phyloP scores from a whole-genome alignment of 495 filamentous ascomycete genomes.

The Wilcoxina mikolae region DNA sequence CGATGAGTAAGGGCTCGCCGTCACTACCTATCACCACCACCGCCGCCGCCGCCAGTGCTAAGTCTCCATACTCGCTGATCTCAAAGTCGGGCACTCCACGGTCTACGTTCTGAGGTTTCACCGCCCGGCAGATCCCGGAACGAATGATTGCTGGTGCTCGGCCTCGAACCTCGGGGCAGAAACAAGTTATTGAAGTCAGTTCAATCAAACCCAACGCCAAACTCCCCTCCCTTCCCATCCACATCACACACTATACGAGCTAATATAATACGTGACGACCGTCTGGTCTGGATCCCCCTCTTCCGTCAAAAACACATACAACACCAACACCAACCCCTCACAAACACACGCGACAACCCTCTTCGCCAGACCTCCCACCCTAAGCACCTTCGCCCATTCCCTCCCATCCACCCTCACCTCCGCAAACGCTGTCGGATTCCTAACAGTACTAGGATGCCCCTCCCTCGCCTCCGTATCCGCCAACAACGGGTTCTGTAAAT shows the following conservation, averaged over 20 bases:
- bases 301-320: constrained; percentile 80
- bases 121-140: too few relatives aligned
- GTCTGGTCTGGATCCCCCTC: constrained; percentile 48
- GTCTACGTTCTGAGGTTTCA: too few relatives aligned
- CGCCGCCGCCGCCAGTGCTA: too few relatives aligned
- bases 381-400: constrained; percentile 82
- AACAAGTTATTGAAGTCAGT: too few relatives aligned
- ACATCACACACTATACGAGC: constrained; percentile 35
- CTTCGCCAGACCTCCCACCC: constrained; percentile 73
- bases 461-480: constrained; percentile 41
- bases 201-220: too few relatives aligned
- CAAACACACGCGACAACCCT: constrained; percentile 77
- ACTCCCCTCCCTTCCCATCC: too few relatives aligned
- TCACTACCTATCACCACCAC: too few relatives aligned
- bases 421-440: constrained; percentile 56
- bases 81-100: too few relatives aligned
- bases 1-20: too few relatives aligned
- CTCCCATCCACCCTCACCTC: constrained; percentile 76
- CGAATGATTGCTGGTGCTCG: too few relatives aligned
- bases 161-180: too few relatives aligned
- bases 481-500: constrained; percentile 66
- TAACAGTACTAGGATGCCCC: constrained; percentile 57
- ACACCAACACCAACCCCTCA: constrained; percentile 66
- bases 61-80: too few relatives aligned
- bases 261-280: constrained; percentile 62